Evolutionary conservation across 306 rosid genomes (phyloP).

Genomic region (Rosa rugosa): DNA sequence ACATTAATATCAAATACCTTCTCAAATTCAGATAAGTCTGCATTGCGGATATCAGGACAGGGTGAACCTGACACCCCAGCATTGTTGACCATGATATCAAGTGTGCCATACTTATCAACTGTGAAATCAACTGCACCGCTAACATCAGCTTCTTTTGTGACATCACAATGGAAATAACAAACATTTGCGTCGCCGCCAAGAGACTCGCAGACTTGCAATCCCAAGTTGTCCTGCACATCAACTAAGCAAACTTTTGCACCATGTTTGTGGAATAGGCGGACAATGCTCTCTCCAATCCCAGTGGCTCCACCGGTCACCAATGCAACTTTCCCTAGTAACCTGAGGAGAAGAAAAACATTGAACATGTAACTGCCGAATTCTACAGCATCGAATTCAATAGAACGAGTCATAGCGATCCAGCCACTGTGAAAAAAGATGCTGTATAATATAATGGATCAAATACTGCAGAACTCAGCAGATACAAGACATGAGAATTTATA

Average conservation of each 20-base stretch:
- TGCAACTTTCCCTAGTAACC: slow-evolving; percentile 83
- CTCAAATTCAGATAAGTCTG: slow-evolving; percentile 61
- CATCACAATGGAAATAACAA: slow-evolving; percentile 61
- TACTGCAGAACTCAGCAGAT: too few species aligned
- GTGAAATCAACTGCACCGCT: slow-evolving; percentile 54
- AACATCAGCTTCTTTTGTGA: slow-evolving; percentile 59
- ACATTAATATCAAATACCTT: slow-evolving; percentile 68
- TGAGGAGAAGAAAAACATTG: slow-evolving; percentile 20
- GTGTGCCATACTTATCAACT: slow-evolving; percentile 56
- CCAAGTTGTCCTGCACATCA: slow-evolving; percentile 72
- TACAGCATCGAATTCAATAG: background rate
- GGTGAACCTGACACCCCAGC: slow-evolving; percentile 80
- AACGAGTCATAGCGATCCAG: background rate
- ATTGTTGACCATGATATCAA: slow-evolving; percentile 83
- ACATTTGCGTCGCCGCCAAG: slow-evolving; percentile 42
- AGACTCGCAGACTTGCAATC: slow-evolving; percentile 45
- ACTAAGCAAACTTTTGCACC: slow-evolving; percentile 84
- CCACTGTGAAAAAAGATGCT: background rate
- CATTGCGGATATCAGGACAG: slow-evolving; percentile 62
- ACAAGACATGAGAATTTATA: slow-evolving; percentile 30
- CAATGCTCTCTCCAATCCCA: slow-evolving; percentile 88
- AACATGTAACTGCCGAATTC: background rate
- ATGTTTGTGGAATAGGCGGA: slow-evolving; percentile 58
- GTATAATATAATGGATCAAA: background rate
- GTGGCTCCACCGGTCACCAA: slow-evolving; percentile 86